Conservation (phyloP, 2,329 filamentous ascomycete species). For the Apiospora koreana region DNA sequence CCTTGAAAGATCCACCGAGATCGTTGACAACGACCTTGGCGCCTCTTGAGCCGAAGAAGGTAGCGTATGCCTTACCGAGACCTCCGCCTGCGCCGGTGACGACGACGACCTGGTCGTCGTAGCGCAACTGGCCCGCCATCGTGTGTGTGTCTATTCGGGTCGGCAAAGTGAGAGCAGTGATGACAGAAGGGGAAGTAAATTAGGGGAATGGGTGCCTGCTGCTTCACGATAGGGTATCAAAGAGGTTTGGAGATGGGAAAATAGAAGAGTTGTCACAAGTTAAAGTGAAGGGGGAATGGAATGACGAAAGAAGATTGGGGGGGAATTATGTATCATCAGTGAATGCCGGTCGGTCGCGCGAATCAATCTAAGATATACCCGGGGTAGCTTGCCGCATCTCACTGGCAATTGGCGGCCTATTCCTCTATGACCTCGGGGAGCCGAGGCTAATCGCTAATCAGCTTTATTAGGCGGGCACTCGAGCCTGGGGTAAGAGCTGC, state of each 20-base stretch:
- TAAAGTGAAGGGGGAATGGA: constrained; percentile 14
- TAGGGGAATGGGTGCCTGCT: background rate
- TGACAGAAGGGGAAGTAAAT: background rate
- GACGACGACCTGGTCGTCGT: constrained; percentile 86
- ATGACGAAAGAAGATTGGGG: constrained; percentile 9
- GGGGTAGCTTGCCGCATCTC: constrained; percentile 14
- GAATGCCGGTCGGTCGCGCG: background rate
- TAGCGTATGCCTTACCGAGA: constrained; percentile 77
- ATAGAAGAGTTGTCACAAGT: constrained; percentile 7
- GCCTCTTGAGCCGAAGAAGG: constrained; percentile 89
- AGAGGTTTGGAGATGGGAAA: background rate
- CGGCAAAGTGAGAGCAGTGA: background rate
- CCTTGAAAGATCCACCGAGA: constrained; percentile 88
- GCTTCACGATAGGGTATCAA: constrained; percentile 15
- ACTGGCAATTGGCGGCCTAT: background rate
- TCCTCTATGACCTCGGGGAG: constrained; percentile 4
- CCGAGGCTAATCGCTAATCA: constrained; percentile 15
- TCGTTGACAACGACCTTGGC: constrained; percentile 97
- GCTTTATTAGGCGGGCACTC: background rate
- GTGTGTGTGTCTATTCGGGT: background rate
- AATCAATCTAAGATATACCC: constrained; percentile 11
- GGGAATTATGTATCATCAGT: background rate
- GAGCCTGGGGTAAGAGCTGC: background rate
- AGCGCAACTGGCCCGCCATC: constrained; percentile 56
- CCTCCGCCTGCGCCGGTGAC: constrained; percentile 86